These are phyloP conservation scores for Marvania coccoides DNA, from an alignment of 139 green algal species.

Conservation along the genomic window DNA sequence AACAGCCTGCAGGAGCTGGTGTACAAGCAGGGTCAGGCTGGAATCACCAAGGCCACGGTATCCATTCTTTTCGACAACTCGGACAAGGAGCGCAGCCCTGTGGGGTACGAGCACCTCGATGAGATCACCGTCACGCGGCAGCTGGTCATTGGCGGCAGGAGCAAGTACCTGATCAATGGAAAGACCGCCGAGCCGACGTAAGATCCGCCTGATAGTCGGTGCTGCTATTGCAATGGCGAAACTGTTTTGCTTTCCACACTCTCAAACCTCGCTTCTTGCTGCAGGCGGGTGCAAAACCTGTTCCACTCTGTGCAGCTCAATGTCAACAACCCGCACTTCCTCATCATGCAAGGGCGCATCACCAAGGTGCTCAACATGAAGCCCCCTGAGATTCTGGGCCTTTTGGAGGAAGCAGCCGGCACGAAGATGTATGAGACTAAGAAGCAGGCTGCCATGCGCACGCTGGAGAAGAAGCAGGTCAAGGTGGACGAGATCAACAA, in stretches of 20 bases:
- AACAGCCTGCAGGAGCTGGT: slow-evolving; percentile 93
- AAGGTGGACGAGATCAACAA: slow-evolving; percentile 95
- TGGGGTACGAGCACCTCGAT: slow-evolving; percentile 89
- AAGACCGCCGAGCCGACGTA: slow-evolving; percentile 78
- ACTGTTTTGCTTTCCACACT: neutral
- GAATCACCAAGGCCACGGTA: slow-evolving; percentile 93
- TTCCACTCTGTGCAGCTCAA: slow-evolving; percentile 99
- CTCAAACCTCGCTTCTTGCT: slow-evolving; percentile 3
- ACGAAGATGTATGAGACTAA: slow-evolving; percentile 99
- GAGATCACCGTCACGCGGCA: slow-evolving; percentile 90
- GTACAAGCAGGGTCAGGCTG: slow-evolving; percentile 98
- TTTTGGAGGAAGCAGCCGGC: slow-evolving; percentile 94
- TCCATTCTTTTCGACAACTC: slow-evolving; percentile 96
- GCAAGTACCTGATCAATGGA: slow-evolving; percentile 99
- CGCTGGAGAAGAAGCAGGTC: slow-evolving; percentile 93
- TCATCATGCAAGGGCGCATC: slow-evolving; percentile 99
- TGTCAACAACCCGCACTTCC: slow-evolving; percentile 99
- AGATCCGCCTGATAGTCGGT: neutral
- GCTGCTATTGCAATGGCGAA: neutral
- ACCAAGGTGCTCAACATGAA: slow-evolving; percentile 99
- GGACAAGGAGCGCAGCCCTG: slow-evolving; percentile 67
- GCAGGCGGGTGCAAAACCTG: slow-evolving; percentile 89
- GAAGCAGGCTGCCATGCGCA: slow-evolving; percentile 75
- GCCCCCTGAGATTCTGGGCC: slow-evolving; percentile 89
- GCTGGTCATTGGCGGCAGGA: slow-evolving; percentile 91